Evolutionary conservation across 2,329 filamentous ascomycete genomes (phyloP).

Genomic region (Camptophora hylomeconis): DNA sequence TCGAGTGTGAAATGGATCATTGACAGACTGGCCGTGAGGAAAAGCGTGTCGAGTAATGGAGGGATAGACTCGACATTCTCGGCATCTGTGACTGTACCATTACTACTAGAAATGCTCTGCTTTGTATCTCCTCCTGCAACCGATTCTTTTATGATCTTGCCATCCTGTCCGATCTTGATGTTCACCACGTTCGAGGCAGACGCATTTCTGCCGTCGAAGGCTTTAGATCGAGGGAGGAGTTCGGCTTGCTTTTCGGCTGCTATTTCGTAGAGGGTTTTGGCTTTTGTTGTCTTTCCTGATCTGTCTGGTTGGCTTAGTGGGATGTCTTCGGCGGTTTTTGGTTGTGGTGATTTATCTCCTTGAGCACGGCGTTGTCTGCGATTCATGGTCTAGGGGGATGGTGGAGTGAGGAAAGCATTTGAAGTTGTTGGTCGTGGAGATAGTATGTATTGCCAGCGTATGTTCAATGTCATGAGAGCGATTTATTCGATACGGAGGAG

Average conservation of each 20-base stretch:
- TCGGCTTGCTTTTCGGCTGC: constrained; percentile 30
- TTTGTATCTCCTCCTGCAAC: not conserved
- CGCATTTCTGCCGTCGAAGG: constrained; percentile 3
- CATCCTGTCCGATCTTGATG: constrained; percentile 13
- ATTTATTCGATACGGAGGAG: too few species aligned
- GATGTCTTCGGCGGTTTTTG: constrained; percentile 11
- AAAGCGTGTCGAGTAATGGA: constrained; percentile 30
- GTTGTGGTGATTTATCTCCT: constrained; percentile 5
- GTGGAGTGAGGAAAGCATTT: too few species aligned
- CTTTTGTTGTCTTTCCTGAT: constrained; percentile 14
- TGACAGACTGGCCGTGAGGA: constrained; percentile 30
- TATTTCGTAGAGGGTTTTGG: constrained; percentile 31
- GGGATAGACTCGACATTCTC: constrained; percentile 6
- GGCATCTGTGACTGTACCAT: not conserved
- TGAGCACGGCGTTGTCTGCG: constrained; percentile 15
- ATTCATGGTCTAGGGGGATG: too few species aligned
- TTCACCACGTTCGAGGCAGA: constrained; percentile 14
- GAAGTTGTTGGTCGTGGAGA: too few species aligned
- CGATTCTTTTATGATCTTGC: constrained; percentile 7
- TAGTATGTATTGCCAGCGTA: too few species aligned
- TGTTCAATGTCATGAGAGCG: too few species aligned
- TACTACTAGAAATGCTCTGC: not conserved
- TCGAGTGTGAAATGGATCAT: constrained; percentile 32
- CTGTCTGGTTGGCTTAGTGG: constrained; percentile 8
- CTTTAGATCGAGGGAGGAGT: constrained; percentile 10